Conservation (phyloP, 495 filamentous ascomycete species). For the Aspergillus sparsus region DNA sequence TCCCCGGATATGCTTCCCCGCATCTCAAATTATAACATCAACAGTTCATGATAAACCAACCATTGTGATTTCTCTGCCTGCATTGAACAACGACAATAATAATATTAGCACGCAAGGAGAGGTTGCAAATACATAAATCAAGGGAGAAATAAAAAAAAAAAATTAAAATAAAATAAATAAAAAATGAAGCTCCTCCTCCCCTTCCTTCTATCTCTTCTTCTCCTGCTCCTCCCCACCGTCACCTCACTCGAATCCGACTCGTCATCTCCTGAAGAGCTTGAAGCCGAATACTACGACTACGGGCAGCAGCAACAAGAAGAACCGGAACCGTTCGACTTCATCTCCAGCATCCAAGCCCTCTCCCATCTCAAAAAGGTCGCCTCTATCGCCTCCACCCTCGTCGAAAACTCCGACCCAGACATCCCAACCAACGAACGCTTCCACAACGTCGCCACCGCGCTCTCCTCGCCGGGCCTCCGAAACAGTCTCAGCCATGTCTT, state of each 20-base stretch:
- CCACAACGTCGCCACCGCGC: background rate
- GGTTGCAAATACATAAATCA: background rate
- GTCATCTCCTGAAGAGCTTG: background rate
- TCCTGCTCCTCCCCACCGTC: background rate
- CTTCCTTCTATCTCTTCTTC: background rate
- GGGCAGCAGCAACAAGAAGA: no score
- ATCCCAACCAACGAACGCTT: background rate
- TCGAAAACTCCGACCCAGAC: background rate
- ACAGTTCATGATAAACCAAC: no score
- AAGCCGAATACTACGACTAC: background rate
- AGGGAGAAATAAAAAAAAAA: background rate
- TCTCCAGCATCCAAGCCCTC: constrained; percentile 1
- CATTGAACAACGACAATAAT: no score
- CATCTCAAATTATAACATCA: no score
- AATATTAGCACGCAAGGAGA: no score
- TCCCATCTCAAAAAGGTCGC: background rate
- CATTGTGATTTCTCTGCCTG: no score
- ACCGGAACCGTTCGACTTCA: background rate
- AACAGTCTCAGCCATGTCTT: background rate
- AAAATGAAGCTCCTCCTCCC: constrained; percentile 1
- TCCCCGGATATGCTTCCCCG: no score
- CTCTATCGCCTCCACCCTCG: background rate
- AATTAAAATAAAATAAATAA: background rate
- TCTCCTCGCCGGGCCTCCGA: background rate
- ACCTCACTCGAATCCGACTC: no score